These are phyloP conservation scores for Singerocomus inundabilis DNA, from an alignment of 1,284 basidiomycete species.

Conservation along the genomic window DNA sequence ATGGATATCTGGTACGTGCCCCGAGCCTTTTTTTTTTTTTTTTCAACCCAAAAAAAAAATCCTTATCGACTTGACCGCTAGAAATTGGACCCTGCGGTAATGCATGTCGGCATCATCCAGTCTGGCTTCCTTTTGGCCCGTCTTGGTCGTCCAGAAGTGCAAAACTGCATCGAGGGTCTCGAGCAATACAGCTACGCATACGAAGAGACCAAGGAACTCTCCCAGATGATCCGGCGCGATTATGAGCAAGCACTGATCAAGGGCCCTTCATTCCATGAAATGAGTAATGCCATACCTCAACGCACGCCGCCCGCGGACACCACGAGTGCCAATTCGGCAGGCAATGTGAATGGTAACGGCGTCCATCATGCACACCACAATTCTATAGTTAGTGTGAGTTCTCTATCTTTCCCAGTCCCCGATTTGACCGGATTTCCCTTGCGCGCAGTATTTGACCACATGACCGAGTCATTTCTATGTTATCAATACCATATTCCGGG, in stretches of 20 bases:
- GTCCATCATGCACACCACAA: slow-evolving; percentile 16
- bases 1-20: slow-evolving; percentile 71
- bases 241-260: slow-evolving; percentile 44
- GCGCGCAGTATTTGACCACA: slow-evolving; percentile 27
- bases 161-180: slow-evolving; percentile 79
- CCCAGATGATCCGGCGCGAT: slow-evolving; percentile 60
- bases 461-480: slow-evolving; percentile 23
- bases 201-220: slow-evolving; percentile 81
- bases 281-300: slow-evolving; percentile 27
- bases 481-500: slow-evolving; percentile 32
- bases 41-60: too few species aligned
- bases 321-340: slow-evolving; percentile 4
- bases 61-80: slow-evolving; percentile 29
- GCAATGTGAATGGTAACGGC: slow-evolving; percentile 25
- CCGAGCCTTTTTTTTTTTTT: slow-evolving; percentile 11
- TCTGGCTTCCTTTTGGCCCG: slow-evolving; percentile 81
- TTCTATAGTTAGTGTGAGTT: slow-evolving; percentile 15
- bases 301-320: slow-evolving; percentile 20
- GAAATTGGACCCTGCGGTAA: slow-evolving; percentile 79
- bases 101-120: slow-evolving; percentile 81
- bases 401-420: neutral
- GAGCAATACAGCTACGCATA: slow-evolving; percentile 85
- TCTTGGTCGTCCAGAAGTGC: slow-evolving; percentile 77
- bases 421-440: slow-evolving; percentile 16
- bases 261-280: slow-evolving; percentile 33